phyloP scores from a whole-genome alignment of 768 basidiomycete species.

The Strobilomyces confusus region DNA sequence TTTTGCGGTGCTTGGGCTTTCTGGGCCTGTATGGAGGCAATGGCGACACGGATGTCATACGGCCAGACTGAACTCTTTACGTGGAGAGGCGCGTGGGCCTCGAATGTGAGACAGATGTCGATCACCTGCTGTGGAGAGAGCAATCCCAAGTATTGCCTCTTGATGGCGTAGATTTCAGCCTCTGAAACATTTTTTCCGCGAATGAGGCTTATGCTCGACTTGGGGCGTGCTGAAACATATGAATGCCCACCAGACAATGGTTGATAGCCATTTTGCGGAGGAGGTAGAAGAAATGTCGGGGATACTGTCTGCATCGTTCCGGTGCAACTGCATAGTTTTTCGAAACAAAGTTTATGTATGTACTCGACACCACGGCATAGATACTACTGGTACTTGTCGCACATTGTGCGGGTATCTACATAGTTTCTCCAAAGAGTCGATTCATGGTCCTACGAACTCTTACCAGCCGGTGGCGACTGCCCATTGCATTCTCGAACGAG shows the following conservation, averaged over 20 bases:
- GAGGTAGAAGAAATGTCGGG: conserved; percentile 35
- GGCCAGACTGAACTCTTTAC: conserved; percentile 72
- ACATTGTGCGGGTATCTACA: too few relatives aligned
- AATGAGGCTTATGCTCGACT: conserved; percentile 12
- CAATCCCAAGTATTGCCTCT: conserved; percentile 66
- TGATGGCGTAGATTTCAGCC: conserved; percentile 51
- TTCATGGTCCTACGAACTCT: not conserved
- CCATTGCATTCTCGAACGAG: conserved; percentile 15
- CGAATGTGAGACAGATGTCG: conserved; percentile 72
- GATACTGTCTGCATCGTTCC: conserved; percentile 57
- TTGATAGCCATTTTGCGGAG: conserved; percentile 34
- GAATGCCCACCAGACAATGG: conserved; percentile 34
- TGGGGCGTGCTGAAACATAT: conserved; percentile 20
- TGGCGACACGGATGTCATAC: conserved; percentile 59
- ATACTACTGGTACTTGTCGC: too few relatives aligned
- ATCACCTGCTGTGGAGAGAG: conserved; percentile 70
- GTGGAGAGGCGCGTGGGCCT: conserved; percentile 62
- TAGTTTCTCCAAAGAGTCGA: not conserved
- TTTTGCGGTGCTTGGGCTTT: conserved; percentile 23
- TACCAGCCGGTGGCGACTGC: conserved; percentile 2
- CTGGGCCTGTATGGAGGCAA: conserved; percentile 44
- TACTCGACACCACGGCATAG: too few relatives aligned
- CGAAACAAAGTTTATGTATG: conserved; percentile 53
- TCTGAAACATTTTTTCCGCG: conserved; percentile 33
- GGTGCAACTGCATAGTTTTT: conserved; percentile 68